Evolutionary conservation across 2,329 filamentous ascomycete genomes (phyloP).

Genomic region (Cyphellophora attinorum): DNA sequence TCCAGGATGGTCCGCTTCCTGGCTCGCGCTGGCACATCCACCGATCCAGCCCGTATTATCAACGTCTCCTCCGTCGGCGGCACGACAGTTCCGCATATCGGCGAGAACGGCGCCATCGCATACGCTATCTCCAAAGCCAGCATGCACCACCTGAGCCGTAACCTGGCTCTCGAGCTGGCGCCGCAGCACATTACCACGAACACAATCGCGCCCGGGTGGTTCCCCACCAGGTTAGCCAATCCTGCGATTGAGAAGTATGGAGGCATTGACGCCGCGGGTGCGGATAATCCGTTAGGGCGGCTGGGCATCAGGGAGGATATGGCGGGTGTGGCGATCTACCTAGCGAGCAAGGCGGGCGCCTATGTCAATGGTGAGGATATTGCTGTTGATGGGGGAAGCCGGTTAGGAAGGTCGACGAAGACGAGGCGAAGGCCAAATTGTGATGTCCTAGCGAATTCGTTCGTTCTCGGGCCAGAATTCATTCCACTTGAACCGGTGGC

Average conservation of each 20-base stretch:
- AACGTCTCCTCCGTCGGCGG: slow-evolving; percentile 11
- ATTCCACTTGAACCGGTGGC: no score
- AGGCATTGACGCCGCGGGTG: slow-evolving; percentile 12
- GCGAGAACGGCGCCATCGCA: slow-evolving; percentile 8
- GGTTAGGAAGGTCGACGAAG: no score
- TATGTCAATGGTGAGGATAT: slow-evolving; percentile 59
- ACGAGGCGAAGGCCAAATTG: no score
- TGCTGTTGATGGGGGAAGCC: slow-evolving; percentile 49
- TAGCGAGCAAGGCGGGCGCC: slow-evolving; percentile 57
- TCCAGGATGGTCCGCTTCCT: slow-evolving; percentile 9
- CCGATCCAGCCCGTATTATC: slow-evolving; percentile 7
- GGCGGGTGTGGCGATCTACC: slow-evolving; percentile 60
- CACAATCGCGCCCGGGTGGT: slow-evolving; percentile 28
- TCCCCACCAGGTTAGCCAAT: slow-evolving; percentile 9
- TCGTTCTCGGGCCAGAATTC: no score
- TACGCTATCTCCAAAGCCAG: slow-evolving; percentile 32
- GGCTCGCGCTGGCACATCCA: slow-evolving; percentile 2
- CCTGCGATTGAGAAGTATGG: slow-evolving; percentile 10
- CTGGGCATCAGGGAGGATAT: slow-evolving; percentile 69
- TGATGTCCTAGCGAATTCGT: no score
- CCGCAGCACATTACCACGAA: slow-evolving; percentile 30
- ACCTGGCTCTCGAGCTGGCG: slow-evolving; percentile 29
- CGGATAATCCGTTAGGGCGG: slow-evolving; percentile 54
- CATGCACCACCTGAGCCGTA: slow-evolving; percentile 27
- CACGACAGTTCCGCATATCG: slow-evolving; percentile 10